Conservation (phyloP, 2,329 filamentous ascomycete species). For the Epichloe aotearoae region DNA sequence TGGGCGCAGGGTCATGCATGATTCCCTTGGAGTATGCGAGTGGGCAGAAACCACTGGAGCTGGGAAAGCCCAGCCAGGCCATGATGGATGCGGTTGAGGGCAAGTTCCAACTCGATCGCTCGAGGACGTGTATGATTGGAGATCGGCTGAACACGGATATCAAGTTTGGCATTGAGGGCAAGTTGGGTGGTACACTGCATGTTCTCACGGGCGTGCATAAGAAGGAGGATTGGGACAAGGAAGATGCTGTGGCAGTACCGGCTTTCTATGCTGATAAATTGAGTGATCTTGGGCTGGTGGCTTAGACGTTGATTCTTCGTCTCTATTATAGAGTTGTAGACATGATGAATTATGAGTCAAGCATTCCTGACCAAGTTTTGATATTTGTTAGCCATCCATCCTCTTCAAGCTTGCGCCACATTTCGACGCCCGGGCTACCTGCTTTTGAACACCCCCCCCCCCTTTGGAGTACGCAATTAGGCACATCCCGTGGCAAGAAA, state of each 20-base stretch:
- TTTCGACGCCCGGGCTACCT: neutral
- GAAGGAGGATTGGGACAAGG: constrained; percentile 68
- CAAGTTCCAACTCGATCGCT: constrained; percentile 79
- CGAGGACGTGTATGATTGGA: constrained; percentile 86
- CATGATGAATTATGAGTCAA: neutral
- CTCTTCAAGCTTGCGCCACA: neutral
- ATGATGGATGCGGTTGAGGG: constrained; percentile 99
- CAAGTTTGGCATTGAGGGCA: constrained; percentile 82
- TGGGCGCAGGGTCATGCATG: constrained; percentile 74
- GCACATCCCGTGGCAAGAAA: neutral
- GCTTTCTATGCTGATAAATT: constrained; percentile 74
- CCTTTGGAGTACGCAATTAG: neutral
- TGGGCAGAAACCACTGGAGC: constrained; percentile 54
- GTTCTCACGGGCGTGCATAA: constrained; percentile 83
- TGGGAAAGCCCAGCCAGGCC: constrained; percentile 92
- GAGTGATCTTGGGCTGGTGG: constrained; percentile 49
- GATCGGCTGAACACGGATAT: constrained; percentile 94
- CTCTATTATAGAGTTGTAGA: constrained; percentile 4
- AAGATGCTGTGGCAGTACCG: constrained; percentile 56
- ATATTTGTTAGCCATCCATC: neutral
- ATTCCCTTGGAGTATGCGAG: constrained; percentile 66
- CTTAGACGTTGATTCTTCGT: constrained; percentile 6
- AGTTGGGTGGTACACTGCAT: constrained; percentile 78
- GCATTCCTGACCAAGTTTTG: neutral
- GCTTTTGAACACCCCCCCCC: neutral